Conservation (phyloP, 768 basidiomycete species). For the Nidularia sp. region DNA sequence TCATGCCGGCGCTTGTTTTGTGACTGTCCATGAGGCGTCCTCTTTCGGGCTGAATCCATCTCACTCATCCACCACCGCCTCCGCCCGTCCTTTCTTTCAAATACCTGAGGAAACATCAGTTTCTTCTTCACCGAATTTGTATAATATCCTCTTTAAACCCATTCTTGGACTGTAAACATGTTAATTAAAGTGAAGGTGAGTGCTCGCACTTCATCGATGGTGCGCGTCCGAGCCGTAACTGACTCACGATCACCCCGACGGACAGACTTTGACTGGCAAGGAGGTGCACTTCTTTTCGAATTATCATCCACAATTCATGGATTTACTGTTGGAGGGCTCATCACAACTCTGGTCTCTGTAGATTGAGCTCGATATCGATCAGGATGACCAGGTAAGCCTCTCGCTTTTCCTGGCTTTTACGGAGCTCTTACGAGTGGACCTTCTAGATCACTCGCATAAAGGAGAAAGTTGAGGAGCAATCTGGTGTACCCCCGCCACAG, state of each 20-base stretch:
- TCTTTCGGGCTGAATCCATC: too few species aligned
- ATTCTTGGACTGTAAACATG: constrained; percentile 49
- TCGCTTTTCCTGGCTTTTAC: not conserved
- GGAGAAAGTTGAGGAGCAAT: constrained; percentile 98
- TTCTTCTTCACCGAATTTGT: not conserved
- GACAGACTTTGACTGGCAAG: constrained; percentile 92
- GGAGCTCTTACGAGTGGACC: not conserved
- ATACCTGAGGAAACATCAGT: not conserved
- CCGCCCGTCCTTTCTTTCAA: not conserved
- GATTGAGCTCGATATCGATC: constrained; percentile 96
- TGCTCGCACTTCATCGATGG: too few species aligned
- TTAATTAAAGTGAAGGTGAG: constrained; percentile 88
- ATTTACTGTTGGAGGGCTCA: not conserved
- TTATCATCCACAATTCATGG: too few species aligned
- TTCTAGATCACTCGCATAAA: constrained; percentile 87
- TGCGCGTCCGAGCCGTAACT: not conserved
- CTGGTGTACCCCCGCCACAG: constrained; percentile 94
- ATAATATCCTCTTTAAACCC: not conserved
- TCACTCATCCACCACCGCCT: not conserved
- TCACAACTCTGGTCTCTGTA: constrained; percentile 12
- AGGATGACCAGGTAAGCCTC: constrained; percentile 70
- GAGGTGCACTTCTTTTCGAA: constrained; percentile 75
- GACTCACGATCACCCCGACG: not conserved
- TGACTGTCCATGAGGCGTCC: not conserved
- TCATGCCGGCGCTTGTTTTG: not conserved